phyloP scores from a whole-genome alignment of 768 basidiomycete genomes.

The Butyriboletus loyo region DNA sequence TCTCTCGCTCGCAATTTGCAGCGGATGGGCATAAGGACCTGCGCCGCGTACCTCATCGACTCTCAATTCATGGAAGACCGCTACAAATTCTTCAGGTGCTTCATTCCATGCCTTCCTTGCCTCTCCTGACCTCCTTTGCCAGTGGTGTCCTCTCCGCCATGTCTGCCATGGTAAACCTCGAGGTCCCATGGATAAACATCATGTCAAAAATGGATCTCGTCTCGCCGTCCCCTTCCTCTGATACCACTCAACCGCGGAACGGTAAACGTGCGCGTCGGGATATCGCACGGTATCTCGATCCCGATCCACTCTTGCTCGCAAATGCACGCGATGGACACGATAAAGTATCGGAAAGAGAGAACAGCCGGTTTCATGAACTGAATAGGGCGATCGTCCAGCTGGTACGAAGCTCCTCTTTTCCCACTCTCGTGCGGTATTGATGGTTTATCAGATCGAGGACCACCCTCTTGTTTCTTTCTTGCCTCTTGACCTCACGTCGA shows the following conservation, averaged over 20 bases:
- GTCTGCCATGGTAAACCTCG: slow-evolving; percentile 98
- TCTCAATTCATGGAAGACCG: slow-evolving; percentile 99
- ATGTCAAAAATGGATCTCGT: slow-evolving; percentile 99
- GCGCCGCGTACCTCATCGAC: slow-evolving; percentile 90
- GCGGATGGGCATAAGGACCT: slow-evolving; percentile 79
- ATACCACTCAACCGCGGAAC: slow-evolving; percentile 58
- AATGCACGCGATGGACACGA: slow-evolving; percentile 49
- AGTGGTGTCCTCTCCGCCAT: slow-evolving; percentile 96
- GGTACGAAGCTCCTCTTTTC: slow-evolving; percentile 45
- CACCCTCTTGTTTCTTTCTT: slow-evolving; percentile 97
- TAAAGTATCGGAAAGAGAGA: slow-evolving; percentile 44
- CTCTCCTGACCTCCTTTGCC: slow-evolving; percentile 5
- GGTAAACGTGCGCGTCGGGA: slow-evolving; percentile 72
- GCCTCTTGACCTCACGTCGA: slow-evolving; percentile 85
- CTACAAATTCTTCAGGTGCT: slow-evolving; percentile 92
- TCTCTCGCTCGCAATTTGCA: slow-evolving; percentile 75
- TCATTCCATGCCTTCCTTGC: not conserved
- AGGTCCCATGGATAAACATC: slow-evolving; percentile 94
- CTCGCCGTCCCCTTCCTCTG: slow-evolving; percentile 36
- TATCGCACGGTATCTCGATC: slow-evolving; percentile 93
- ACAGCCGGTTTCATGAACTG: slow-evolving; percentile 87
- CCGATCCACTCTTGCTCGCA: slow-evolving; percentile 85
- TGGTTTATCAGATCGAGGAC: slow-evolving; percentile 79
- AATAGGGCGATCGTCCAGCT: slow-evolving; percentile 95
- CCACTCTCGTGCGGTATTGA: not conserved